Evolutionary conservation across 495 filamentous ascomycete genomes (phyloP), one percentile per base, ranked within the genome.

Genomic region (Aspergillus baeticus): DNA sequence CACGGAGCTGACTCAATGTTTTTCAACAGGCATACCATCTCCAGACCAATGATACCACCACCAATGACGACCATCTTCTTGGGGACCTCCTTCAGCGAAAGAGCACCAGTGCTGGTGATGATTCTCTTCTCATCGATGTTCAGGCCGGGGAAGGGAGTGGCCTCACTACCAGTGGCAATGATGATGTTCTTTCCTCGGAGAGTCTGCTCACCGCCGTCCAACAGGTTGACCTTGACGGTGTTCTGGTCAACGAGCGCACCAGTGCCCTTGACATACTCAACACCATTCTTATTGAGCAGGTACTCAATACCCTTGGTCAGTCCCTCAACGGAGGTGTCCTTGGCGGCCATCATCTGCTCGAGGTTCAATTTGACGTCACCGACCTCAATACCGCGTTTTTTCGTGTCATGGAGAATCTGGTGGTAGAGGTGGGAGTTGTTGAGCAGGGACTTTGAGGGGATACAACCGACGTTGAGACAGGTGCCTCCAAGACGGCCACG

Each of bases 341-440:
- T 98, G 38, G 94, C 93, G 78, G 96, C 92, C 91, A 98, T 95
- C 87, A 98, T 90, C 70, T 94, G 87, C 64, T 77, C 73, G 29
- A 98, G 80, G 82, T 98, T 96, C 71, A 98, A 88, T 74, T 94
- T 94, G 66, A 98, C 93, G 77, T 95, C 90, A 63, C 89, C 89
- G 63, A 98, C 94, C 60, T 91, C 89, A 73, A 98, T 98, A 71
- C 94, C 94, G 69, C 94, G 92, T 73, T 89, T 87, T 80, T 98
- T 96, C 50, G 89, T 91, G 78, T 98, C 94, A 79, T 98, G 94
- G 39, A 93, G 86, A 66, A 97, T 88, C 77, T 92, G 88, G 81
- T 98, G 94, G 84, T 98, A 98, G 50, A 98, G 85, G 73, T 96
- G 90, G 61, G 95, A 96, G 82, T 98, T 98, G 86, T 98, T 98